Evolutionary conservation across 371 early-diverging fungal species (phyloP).

Genomic region (Conidiobolus incongruus): DNA sequence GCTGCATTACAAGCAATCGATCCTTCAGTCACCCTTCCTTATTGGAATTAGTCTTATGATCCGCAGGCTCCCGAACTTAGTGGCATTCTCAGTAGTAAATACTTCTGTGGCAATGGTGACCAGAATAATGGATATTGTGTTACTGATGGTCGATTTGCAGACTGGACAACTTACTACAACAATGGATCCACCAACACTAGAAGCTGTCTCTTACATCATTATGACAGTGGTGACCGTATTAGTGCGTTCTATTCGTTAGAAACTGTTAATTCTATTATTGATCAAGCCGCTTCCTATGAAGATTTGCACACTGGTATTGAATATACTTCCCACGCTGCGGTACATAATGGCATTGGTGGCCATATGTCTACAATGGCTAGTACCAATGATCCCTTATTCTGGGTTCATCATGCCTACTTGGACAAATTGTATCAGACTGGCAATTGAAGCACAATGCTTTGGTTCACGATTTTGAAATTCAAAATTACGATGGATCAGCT

Average conservation of each 20-base stretch:
- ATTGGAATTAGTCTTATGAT: conserved; percentile 6
- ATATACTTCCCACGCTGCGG: conserved; percentile 15
- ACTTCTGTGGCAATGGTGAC: neutral
- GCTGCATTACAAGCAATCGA: neutral
- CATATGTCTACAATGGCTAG: conserved; percentile 14
- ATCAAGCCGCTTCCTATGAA: conserved; percentile 9
- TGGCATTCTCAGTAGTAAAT: conserved; percentile 2
- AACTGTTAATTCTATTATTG: conserved; percentile 8
- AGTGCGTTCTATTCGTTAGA: conserved; percentile 10
- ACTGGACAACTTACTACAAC: neutral
- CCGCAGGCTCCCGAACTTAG: conserved; percentile 7
- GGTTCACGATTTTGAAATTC: neutral
- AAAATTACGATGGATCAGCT: neutral
- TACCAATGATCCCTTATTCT: conserved; percentile 1
- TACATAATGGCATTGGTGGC: conserved; percentile 22
- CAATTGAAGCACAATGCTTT: neutral
- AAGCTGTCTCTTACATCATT: conserved; percentile 1
- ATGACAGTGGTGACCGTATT: conserved; percentile 4
- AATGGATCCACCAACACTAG: neutral
- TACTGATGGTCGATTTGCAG: neutral
- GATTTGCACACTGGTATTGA: conserved; percentile 15
- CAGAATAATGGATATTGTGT: neutral
- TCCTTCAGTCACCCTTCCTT: conserved; percentile 1
- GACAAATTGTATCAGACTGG: neutral
- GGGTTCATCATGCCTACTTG: conserved; percentile 1